Evolutionary conservation across 371 early-diverging fungal genomes (phyloP).

Genomic region (Chytridiales sp.): DNA sequence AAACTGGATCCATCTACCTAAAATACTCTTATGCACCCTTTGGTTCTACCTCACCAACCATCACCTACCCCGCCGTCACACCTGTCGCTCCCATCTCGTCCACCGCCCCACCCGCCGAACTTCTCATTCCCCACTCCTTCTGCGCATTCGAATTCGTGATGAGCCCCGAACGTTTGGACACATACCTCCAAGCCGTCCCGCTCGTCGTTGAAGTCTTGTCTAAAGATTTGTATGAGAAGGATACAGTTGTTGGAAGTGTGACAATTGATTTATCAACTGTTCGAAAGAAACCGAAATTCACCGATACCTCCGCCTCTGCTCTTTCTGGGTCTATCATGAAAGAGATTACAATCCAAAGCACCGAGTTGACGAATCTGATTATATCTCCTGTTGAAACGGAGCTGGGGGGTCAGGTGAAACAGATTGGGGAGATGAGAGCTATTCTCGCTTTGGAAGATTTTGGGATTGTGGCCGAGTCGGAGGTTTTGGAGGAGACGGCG

Average conservation of each 20-base stretch:
- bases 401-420: constrained; percentile 4
- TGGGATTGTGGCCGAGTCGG: constrained; percentile 29
- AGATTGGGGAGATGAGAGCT: constrained; percentile 33
- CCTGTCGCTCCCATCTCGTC: neutral
- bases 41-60: constrained; percentile 38
- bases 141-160: constrained; percentile 53
- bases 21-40: constrained; percentile 39
- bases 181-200: constrained; percentile 45
- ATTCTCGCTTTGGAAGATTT: constrained; percentile 48
- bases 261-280: constrained; percentile 29
- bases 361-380: constrained; percentile 17
- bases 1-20: constrained; percentile 28
- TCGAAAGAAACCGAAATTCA: neutral
- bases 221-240: constrained; percentile 28
- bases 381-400: constrained; percentile 9
- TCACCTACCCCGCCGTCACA: constrained; percentile 36
- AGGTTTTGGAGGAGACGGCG: neutral
- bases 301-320: neutral
- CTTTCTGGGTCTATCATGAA: neutral
- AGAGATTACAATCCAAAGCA: constrained; percentile 17
- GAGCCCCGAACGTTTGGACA: constrained; percentile 32
- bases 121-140: constrained; percentile 40
- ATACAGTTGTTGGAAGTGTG: constrained; percentile 36
- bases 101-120: neutral
- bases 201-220: constrained; percentile 38